Evolutionary conservation across 176 grass and related monocot species (phyloP), one percentile per base, ranked within the genome.

Genomic region (Eragrostis nindensis): DNA sequence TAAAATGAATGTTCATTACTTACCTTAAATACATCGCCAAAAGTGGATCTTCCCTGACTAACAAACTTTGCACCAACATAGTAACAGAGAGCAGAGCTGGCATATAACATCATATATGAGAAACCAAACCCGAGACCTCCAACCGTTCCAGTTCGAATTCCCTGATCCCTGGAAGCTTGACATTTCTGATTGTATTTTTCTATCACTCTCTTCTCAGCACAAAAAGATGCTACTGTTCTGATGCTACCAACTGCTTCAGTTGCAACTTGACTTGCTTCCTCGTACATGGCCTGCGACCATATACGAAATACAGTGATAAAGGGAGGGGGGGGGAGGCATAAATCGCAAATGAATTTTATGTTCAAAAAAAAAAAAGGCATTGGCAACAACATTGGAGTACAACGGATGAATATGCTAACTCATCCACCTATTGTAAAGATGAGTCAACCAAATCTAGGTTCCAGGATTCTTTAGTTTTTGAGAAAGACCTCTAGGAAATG

Each of bases 241-340:
- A 97, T 97, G 48, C 89, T 83, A 85, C 87, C 80, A 42, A 97
- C 80, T 71, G 91, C 94, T 12, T 90, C 91, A 70, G 80, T 86
- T 56, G 91, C 91, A 39, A 97, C 76, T 77, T 94, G 91, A 86
- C 67, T 97, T 75, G 94, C 94, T 79, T 94, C 83, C 74, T 97
- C 94, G 45, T 97, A 97, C n/a, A n/a, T n/a, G n/a, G n/a, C n/a
- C n/a, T n/a, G n/a, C n/a, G n/a, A n/a, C n/a, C n/a, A n/a, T n/a
- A n/a, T n/a, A n/a, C n/a, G n/a, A n/a, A n/a, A n/a, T n/a, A n/a
- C n/a, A n/a, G n/a, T n/a, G n/a, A n/a, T n/a, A n/a, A n/a, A n/a
- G n/a, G n/a, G n/a, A n/a, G n/a, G n/a, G n/a, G n/a, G n/a, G n/a
- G n/a, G n/a, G n/a, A n/a, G n/a, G n/a, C n/a, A n/a, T n/a, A n/a